Evolutionary conservation across 2,329 filamentous ascomycete species (phyloP).

Genomic region (Fusarium sp.): DNA sequence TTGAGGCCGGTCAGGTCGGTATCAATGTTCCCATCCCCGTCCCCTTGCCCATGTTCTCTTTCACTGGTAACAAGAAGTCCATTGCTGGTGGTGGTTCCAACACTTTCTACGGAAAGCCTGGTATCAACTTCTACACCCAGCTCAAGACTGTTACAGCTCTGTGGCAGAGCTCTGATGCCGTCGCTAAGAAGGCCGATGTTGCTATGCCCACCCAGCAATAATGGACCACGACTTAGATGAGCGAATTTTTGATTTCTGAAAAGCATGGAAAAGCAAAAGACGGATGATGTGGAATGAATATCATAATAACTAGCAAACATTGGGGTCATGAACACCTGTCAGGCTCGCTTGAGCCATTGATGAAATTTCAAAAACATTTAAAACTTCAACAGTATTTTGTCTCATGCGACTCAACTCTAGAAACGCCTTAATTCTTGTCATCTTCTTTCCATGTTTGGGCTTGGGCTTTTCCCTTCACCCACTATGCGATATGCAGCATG

Average conservation of each 20-base stretch:
- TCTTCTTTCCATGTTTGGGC: not conserved
- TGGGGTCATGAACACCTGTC: not conserved
- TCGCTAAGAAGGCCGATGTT: constrained; percentile 85
- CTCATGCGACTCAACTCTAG: not conserved
- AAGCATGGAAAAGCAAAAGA: constrained; percentile 8
- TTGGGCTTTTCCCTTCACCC: not conserved
- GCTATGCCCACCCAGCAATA: constrained; percentile 77
- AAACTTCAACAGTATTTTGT: not conserved
- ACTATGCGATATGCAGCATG: not conserved
- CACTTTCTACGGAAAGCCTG: constrained; percentile 95
- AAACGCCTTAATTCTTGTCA: not conserved
- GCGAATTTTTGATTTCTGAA: not conserved
- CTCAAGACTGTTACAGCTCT: constrained; percentile 95
- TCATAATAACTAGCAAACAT: constrained; percentile 26
- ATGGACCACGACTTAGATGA: not conserved
- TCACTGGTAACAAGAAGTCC: constrained; percentile 86
- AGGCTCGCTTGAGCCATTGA: constrained; percentile 11
- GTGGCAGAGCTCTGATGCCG: constrained; percentile 88
- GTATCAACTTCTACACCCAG: constrained; percentile 95
- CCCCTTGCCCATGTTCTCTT: constrained; percentile 77
- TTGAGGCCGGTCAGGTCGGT: constrained; percentile 86
- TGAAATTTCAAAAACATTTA: constrained; percentile 26
- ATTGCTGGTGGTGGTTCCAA: constrained; percentile 91
- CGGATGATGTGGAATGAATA: constrained; percentile 15
- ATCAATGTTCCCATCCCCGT: constrained; percentile 86